phyloP scores from a whole-genome alignment of 1,284 basidiomycete species.

The Pisolithus thermaeus region DNA sequence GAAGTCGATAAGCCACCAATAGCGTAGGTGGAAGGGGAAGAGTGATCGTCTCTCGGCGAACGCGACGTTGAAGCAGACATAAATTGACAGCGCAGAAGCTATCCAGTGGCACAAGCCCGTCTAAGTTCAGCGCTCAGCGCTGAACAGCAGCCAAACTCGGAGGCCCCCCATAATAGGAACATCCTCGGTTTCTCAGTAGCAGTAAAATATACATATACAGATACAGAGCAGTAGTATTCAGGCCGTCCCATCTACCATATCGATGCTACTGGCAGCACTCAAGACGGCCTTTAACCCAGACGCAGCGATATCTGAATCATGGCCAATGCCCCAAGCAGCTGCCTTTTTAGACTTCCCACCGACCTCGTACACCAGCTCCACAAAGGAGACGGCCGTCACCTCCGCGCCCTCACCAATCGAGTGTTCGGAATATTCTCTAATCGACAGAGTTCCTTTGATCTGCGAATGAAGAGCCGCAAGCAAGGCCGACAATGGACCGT shows the following conservation, averaged over 20 bases:
- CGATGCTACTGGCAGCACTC: constrained; percentile 52
- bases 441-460: constrained; percentile 64
- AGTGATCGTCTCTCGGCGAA: background rate
- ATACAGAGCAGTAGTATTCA: constrained; percentile 2
- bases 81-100: background rate
- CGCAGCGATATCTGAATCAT: constrained; percentile 83
- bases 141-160: too few relatives aligned
- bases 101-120: background rate
- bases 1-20: constrained; percentile 47
- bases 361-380: constrained; percentile 70
- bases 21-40: constrained; percentile 35
- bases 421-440: constrained; percentile 87
- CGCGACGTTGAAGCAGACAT: background rate
- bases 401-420: constrained; percentile 82
- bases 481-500: constrained; percentile 89
- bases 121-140: too few relatives aligned
- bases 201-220: constrained; percentile 1
- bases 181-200: background rate
- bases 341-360: constrained; percentile 56
- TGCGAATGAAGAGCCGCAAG: constrained; percentile 76
- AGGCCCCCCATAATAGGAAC: too few relatives aligned
- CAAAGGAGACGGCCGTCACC: constrained; percentile 84
- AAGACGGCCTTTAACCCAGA: constrained; percentile 81
- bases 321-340: constrained; percentile 67
- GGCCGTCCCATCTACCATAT: constrained; percentile 7